A percentile compares a stretch with the other conserved stretches of the same genome.
Conservation (phyloP, 345 rosid species). For the Eutrema yunnanense region DNA sequence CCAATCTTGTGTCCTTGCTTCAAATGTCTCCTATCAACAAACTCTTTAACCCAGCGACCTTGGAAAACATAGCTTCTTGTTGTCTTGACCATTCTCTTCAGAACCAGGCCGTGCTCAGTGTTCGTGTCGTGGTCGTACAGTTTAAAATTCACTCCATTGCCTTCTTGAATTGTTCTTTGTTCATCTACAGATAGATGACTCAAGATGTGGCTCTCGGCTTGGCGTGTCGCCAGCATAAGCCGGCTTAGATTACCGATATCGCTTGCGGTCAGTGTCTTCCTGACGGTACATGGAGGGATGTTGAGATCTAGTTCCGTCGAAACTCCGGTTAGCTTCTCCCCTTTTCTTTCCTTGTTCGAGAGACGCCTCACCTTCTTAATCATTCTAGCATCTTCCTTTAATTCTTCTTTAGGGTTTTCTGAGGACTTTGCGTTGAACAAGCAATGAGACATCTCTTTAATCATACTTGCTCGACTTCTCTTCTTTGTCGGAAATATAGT, state of each 20-base stretch:
- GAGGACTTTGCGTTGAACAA: too few relatives aligned
- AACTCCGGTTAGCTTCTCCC: too few relatives aligned
- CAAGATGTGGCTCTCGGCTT: not conserved
- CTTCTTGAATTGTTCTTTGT: not conserved
- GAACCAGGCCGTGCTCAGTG: not conserved
- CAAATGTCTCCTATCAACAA: not conserved
- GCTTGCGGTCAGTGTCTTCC: not conserved
- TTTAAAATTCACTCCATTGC: not conserved
- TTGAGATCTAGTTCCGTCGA: not conserved
- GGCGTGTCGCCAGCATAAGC: not conserved
- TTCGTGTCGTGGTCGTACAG: not conserved
- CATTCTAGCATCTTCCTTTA: too few relatives aligned
- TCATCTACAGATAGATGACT: not conserved
- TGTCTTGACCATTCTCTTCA: not conserved
- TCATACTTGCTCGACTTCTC: too few relatives aligned
- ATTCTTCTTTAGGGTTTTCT: too few relatives aligned
- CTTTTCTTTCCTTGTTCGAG: not conserved
- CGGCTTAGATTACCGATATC: not conserved
- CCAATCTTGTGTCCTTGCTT: not conserved
- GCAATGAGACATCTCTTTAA: too few relatives aligned
- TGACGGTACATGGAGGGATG: not conserved
- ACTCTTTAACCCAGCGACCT: not conserved
- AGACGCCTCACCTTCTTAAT: too few relatives aligned
- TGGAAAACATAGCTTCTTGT: conserved; percentile 11
- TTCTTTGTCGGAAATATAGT: too few relatives aligned